Percentiles rank a stretch among this genome's conserved stretches.
Evolutionary conservation across 305 asterid genomes (phyloP).

Genomic region (Fraxinus angustifolia): DNA sequence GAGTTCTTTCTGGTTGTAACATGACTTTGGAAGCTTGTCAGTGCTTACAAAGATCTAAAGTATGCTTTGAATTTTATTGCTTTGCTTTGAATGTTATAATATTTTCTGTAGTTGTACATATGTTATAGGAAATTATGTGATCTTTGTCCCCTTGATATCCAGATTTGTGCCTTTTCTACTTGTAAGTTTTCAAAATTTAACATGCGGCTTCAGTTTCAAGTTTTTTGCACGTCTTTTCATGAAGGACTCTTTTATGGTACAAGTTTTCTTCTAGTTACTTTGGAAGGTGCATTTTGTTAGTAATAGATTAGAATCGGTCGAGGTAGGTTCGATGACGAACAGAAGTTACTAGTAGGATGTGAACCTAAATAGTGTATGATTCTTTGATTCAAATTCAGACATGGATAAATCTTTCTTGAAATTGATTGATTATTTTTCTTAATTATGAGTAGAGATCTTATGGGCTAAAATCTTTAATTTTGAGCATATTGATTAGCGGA

Average conservation of each 20-base stretch:
- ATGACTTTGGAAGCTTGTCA: neutral
- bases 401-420: neutral
- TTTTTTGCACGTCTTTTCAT: neutral
- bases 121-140: slow-evolving; percentile 12
- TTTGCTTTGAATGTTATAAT: slow-evolving; percentile 8
- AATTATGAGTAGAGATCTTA: neutral
- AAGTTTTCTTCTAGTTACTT: neutral
- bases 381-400: neutral
- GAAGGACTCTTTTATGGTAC: neutral
- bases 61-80: slow-evolving; percentile 5
- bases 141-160: slow-evolving; percentile 1
- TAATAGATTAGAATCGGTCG: neutral
- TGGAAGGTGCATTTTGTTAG: neutral
- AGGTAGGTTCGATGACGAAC: neutral
- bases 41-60: neutral
- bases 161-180: neutral
- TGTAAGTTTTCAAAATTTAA: neutral
- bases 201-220: neutral
- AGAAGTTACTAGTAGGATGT: neutral
- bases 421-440: neutral
- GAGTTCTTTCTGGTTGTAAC: neutral
- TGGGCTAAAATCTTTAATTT: neutral
- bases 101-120: slow-evolving; percentile 8
- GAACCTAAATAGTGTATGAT: neutral
- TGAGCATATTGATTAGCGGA: neutral